phyloP scores from a whole-genome alignment of 2,329 filamentous ascomycete species.

The Elsinoe arachidis region DNA sequence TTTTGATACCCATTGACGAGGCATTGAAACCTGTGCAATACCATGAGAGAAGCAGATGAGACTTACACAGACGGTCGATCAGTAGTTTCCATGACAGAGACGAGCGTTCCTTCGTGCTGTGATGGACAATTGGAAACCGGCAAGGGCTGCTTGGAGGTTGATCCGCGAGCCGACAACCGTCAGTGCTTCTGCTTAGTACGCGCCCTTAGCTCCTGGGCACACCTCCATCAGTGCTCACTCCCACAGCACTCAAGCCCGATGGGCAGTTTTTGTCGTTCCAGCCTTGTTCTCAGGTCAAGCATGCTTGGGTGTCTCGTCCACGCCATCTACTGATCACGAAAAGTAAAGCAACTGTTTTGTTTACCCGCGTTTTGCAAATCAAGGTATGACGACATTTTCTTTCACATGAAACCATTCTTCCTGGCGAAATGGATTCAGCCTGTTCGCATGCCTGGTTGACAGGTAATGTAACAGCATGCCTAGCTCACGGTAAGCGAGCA shows the following conservation, averaged over 20 bases:
- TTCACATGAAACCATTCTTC: slow-evolving; percentile 6
- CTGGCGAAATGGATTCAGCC: not conserved
- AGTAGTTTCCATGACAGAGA: not conserved
- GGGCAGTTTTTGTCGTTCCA: not conserved
- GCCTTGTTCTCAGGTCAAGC: not conserved
- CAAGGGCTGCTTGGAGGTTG: not conserved
- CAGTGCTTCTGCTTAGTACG: slow-evolving; percentile 3
- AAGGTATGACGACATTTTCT: slow-evolving; percentile 7
- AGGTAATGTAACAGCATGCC: not conserved
- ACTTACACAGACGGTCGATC: not conserved
- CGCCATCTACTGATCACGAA: not conserved
- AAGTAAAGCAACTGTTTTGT: not conserved
- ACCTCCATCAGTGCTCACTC: not conserved
- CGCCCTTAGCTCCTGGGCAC: slow-evolving; percentile 9
- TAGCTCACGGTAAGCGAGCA: not conserved
- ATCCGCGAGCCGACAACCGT: slow-evolving; percentile 9
- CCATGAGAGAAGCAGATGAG: not conserved
- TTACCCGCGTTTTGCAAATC: not conserved
- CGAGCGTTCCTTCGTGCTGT: not conserved
- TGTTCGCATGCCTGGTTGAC: not conserved
- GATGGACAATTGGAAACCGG: not conserved
- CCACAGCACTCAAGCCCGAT: not conserved
- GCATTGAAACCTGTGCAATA: not conserved
- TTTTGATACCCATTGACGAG: not conserved
- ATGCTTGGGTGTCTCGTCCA: not conserved